Percentiles rank a stretch among this genome's conserved stretches.
Conservation (phyloP, 2,329 filamentous ascomycete species). For the Chrysosporium keratinophilum region DNA sequence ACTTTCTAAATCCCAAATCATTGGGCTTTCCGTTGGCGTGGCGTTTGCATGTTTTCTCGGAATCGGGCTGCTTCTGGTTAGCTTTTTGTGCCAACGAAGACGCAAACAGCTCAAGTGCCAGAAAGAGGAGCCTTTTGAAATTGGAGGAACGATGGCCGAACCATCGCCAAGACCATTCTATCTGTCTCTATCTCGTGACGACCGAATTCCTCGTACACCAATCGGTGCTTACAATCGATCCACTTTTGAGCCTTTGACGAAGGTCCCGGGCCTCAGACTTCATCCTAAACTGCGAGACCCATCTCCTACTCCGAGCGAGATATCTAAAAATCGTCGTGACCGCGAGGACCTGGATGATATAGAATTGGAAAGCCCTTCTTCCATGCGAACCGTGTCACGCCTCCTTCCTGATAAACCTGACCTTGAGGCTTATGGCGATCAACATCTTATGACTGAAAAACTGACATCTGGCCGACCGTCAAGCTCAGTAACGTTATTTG, state of each 20-base stretch:
- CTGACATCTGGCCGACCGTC: constrained; percentile 1
- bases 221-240: constrained; percentile 15
- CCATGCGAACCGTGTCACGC: constrained; percentile 9
- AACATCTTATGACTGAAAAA: constrained; percentile 8
- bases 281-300: neutral
- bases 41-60: constrained; percentile 43
- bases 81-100: constrained; percentile 24
- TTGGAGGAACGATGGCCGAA: constrained; percentile 32
- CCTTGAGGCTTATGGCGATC: neutral
- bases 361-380: constrained; percentile 8
- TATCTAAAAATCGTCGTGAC: neutral
- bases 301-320: neutral
- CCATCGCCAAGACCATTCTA: constrained; percentile 21
- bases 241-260: constrained; percentile 1
- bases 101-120: constrained; percentile 19
- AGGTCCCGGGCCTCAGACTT: constrained; percentile 2
- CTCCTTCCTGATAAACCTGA: constrained; percentile 11
- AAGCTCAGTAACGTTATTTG: constrained; percentile 9
- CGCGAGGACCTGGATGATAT: neutral
- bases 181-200: constrained; percentile 3
- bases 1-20: constrained; percentile 28
- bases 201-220: constrained; percentile 9
- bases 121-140: constrained; percentile 28
- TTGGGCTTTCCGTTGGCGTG: constrained; percentile 49
- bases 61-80: constrained; percentile 32